Evolutionary conservation across 768 basidiomycete genomes (phyloP), one percentile per base, ranked within the genome.

Genomic region (Amanita rimosa): DNA sequence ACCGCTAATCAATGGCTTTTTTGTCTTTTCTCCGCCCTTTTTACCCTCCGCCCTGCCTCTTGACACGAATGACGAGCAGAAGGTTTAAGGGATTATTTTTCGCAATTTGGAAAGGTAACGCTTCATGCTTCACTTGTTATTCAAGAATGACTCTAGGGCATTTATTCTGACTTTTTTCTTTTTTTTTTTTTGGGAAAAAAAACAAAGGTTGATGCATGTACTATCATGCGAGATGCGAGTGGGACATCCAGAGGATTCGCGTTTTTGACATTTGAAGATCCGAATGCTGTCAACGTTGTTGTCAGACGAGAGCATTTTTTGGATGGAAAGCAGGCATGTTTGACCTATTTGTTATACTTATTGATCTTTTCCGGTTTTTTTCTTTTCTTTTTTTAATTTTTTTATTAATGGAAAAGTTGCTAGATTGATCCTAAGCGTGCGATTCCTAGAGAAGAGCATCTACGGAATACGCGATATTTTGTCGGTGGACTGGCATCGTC

Each of bases 371-470:
- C n/a, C n/a, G n/a, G n/a, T n/a, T n/a, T n/a, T n/a, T n/a, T n/a
- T n/a, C n/a, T n/a, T n/a, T n/a, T n/a, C n/a, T n/a, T n/a, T n/a
- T n/a, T n/a, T n/a, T n/a, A n/a, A n/a, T n/a, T n/a, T n/a, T n/a
- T n/a, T n/a, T n/a, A n/a, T n/a, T n/a, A n/a, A n/a, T n/a, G n/a
- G n/a, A n/a, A 24, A 4, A 33, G 44, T n/a, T 22, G 7, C 6
- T 44, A 90, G 87, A 91, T 91, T 57, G 88, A 91, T 58, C 88
- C 88, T 3, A 91, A 91, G 64, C 79, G 87, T 35, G 88, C 88
- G 0, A 89, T 91, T 50, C 88, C 88, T 6, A 75, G 86, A 42
- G 81, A 85, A 60, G 88, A 90, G 54, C 86, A 88, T 57, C 62
- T 80, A 41, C 67, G 78, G 16, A 83, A 84, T 48, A 81, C 83